A percentile compares a stretch with the other conserved stretches of the same genome.
These are phyloP conservation scores for Naganishia liquefaciens DNA, from an alignment of 1,284 basidiomycete species.

Conservation along the genomic window DNA sequence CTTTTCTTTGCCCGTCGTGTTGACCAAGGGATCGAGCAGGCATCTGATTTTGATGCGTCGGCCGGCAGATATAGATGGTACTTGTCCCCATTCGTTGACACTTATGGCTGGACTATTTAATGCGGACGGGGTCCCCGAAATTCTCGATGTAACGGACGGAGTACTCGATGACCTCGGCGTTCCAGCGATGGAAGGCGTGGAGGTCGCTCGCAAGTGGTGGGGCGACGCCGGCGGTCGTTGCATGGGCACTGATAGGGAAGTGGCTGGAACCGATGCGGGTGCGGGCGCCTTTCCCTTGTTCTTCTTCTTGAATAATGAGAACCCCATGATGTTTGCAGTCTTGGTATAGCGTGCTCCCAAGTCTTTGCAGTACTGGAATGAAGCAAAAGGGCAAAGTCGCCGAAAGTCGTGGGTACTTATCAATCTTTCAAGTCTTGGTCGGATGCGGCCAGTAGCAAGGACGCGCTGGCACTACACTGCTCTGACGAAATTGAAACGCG, in stretches of 20 bases:
- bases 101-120: slow-evolving; percentile 18
- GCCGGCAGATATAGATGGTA: slow-evolving; percentile 2
- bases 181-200: slow-evolving; percentile 7
- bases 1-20: slow-evolving; percentile 1
- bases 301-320: slow-evolving; percentile 25
- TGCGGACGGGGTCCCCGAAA: slow-evolving; percentile 1
- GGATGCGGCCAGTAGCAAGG: no score
- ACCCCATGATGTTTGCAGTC: slow-evolving; percentile 12
- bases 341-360: no score
- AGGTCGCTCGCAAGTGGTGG: background rate
- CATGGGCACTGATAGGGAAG: background rate
- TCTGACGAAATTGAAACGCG: no score
- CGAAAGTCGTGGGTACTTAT: no score
- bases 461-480: no score
- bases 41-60: slow-evolving; percentile 23
- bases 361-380: no score
- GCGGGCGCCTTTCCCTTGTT: slow-evolving; percentile 20
- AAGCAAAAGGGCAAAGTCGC: no score
- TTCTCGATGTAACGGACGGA: background rate
- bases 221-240: slow-evolving; percentile 4
- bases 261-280: background rate
- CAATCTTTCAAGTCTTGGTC: no score
- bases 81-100: slow-evolving; percentile 24
- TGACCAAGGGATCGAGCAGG: slow-evolving; percentile 16
- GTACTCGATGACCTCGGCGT: slow-evolving; percentile 11